Conservation (phyloP, 371 early-diverging fungal species). For the Phascolomyces articulosus region DNA sequence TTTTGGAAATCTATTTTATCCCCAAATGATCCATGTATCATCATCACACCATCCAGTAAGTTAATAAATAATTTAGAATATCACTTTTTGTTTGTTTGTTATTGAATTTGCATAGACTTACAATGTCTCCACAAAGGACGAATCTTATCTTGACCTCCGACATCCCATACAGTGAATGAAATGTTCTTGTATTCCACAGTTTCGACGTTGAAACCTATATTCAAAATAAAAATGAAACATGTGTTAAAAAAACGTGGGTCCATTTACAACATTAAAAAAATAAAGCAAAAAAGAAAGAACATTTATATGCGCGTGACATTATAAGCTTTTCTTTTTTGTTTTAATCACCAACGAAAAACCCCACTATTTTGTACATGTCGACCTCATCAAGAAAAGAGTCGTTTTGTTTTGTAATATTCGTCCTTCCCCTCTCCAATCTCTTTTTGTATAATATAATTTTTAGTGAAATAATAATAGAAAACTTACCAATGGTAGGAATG, state of each 20-base stretch:
- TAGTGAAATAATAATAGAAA: background rate
- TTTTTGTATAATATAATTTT: too few species aligned
- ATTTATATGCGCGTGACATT: too few species aligned
- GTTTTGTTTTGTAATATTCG: too few species aligned
- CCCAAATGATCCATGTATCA: background rate
- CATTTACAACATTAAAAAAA: too few species aligned
- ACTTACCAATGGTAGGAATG: slow-evolving; percentile 83
- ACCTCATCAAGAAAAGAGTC: too few species aligned
- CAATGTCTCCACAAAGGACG: slow-evolving; percentile 61
- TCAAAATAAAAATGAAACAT: background rate
- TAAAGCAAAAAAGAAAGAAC: too few species aligned
- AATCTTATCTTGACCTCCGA: slow-evolving; percentile 80
- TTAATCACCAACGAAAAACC: too few species aligned
- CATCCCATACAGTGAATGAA: slow-evolving; percentile 97
- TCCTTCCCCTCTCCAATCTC: too few species aligned
- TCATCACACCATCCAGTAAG: background rate
- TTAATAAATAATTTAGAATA: too few species aligned
- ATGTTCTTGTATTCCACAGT: slow-evolving; percentile 97
- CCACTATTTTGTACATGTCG: too few species aligned
- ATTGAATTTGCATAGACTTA: slow-evolving; percentile 20
- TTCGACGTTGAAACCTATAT: slow-evolving; percentile 89
- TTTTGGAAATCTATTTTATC: slow-evolving; percentile 88
- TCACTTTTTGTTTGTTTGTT: too few species aligned
- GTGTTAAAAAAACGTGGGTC: background rate
- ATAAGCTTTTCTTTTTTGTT: too few species aligned